These are phyloP conservation scores for Bolboschoenoplectus hybrid DNA, from an alignment of 202 grass and related monocot genomes.

Conservation along the genomic window DNA sequence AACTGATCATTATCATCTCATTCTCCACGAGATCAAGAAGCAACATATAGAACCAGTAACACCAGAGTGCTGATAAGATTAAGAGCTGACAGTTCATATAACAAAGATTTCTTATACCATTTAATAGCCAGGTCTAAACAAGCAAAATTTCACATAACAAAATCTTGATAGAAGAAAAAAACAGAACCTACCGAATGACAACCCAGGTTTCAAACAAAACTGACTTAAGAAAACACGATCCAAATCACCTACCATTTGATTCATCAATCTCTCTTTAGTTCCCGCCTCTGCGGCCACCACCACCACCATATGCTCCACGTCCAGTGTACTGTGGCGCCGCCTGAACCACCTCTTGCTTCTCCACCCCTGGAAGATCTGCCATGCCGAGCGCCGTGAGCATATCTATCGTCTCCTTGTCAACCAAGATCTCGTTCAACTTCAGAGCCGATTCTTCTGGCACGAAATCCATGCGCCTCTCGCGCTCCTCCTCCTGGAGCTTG, in stretches of 20 bases:
- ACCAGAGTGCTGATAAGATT: not conserved
- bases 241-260: conserved; percentile 19
- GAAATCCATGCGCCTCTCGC: conserved; percentile 66
- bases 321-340: conserved; percentile 13
- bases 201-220: conserved; percentile 22
- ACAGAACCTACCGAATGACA: not conserved
- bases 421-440: conserved; percentile 50
- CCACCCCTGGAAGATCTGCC: conserved; percentile 56
- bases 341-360: conserved; percentile 36
- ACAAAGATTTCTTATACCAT: conserved; percentile 23
- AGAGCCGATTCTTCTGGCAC: conserved; percentile 51
- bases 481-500: conserved; percentile 68
- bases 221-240: conserved; percentile 20
- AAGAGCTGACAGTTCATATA: conserved; percentile 8
- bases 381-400: conserved; percentile 55
- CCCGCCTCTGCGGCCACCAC: conserved; percentile 31
- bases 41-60: not conserved
- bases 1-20: too few species aligned
- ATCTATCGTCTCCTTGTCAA: conserved; percentile 62
- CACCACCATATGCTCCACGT: conserved; percentile 11
- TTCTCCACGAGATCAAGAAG: not conserved
- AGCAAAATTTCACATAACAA: conserved; percentile 7
- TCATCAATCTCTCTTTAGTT: not conserved
- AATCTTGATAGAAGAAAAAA: not conserved
- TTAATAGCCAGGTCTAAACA: conserved; percentile 16